These are phyloP conservation scores for Penicillium sp. DNA, from an alignment of 2,329 filamentous ascomycete genomes.

Conservation along the genomic window DNA sequence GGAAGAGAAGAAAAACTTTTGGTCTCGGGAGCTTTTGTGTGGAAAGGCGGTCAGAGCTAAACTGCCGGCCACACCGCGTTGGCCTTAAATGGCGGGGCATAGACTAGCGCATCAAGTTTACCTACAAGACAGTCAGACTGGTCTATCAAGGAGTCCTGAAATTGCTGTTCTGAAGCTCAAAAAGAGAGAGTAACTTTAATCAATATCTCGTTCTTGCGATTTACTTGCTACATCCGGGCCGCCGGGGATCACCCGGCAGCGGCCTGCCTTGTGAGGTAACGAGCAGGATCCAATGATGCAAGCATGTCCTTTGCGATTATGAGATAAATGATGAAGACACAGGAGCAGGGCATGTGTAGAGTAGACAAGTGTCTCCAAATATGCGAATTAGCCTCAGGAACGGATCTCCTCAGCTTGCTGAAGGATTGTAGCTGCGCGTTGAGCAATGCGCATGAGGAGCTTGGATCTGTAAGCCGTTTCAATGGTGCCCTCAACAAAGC, in stretches of 20 bases:
- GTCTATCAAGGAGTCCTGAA: neutral
- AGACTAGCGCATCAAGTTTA: neutral
- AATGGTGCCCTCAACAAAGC: neutral
- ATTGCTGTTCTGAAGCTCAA: neutral
- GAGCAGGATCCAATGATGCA: no score
- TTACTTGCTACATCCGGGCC: no score
- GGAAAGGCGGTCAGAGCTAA: constrained; percentile 19
- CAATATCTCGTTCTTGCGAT: no score
- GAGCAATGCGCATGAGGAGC: neutral
- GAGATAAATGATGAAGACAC: no score
- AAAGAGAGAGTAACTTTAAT: neutral
- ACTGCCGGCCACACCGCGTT: constrained; percentile 6
- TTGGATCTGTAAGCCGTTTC: neutral
- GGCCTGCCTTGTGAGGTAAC: no score
- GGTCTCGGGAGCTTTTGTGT: constrained; percentile 16
- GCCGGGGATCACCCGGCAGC: no score
- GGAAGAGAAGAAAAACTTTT: constrained; percentile 9
- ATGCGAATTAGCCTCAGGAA: no score
- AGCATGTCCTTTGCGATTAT: no score
- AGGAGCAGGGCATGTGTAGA: no score
- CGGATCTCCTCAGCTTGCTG: neutral
- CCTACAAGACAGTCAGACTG: neutral
- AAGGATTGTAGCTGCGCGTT: neutral
- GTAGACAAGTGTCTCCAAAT: no score
- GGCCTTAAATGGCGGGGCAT: neutral